These are phyloP conservation scores for Thielaviopsis ethacetica DNA, from an alignment of 2,329 filamentous ascomycete species.

Conservation along the genomic window DNA sequence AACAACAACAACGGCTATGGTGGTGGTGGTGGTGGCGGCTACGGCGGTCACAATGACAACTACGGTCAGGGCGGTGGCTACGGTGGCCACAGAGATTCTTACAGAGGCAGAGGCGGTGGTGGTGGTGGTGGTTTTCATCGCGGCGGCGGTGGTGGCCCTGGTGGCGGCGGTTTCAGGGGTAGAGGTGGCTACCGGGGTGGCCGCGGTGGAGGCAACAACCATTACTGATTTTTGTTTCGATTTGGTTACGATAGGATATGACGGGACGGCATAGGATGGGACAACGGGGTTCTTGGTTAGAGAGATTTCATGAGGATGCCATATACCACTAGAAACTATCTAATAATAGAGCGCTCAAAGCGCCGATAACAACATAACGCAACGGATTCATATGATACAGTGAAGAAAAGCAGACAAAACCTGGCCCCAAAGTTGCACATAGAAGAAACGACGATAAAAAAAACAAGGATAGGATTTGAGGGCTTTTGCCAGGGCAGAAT, in stretches of 20 bases:
- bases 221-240: constrained; percentile 5
- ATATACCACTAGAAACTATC: neutral
- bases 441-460: neutral
- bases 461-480: neutral
- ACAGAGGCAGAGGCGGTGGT: constrained; percentile 3
- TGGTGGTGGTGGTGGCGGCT: constrained; percentile 3
- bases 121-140: constrained; percentile 4
- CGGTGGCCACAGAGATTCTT: neutral
- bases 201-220: constrained; percentile 5
- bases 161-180: constrained; percentile 3
- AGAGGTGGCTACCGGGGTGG: constrained; percentile 7
- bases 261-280: neutral
- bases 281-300: neutral
- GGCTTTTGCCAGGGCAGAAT: neutral
- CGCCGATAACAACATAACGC: neutral
- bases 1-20: neutral
- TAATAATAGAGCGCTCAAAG: neutral
- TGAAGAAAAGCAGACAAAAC: neutral
- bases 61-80: neutral
- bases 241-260: neutral
- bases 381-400: too few relatives aligned
- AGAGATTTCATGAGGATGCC: neutral
- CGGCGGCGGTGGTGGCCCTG: neutral
- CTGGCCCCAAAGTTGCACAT: neutral
- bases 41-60: neutral